These are phyloP conservation scores for Coniella vitis DNA, from an alignment of 2,329 filamentous ascomycete genomes.

Conservation along the genomic window DNA sequence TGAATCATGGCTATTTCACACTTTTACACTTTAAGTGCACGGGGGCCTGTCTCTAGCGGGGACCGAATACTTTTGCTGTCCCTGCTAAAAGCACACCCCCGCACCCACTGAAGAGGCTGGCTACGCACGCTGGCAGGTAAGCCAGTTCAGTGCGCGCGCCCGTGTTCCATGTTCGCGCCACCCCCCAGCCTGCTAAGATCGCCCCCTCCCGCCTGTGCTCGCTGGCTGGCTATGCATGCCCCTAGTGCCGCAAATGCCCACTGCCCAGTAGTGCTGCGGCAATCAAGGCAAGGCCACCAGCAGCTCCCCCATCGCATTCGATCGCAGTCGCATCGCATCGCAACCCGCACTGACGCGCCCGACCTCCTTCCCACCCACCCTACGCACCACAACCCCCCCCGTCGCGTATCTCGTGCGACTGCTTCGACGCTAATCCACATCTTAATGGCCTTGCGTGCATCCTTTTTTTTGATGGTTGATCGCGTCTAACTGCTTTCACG, in stretches of 20 bases:
- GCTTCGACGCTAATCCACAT: slow-evolving; percentile 28
- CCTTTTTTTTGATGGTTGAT: slow-evolving; percentile 32
- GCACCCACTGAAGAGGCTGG: not conserved
- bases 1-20: no score
- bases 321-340: slow-evolving; percentile 25
- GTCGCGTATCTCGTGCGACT: slow-evolving; percentile 40
- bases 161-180: not conserved
- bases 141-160: not conserved
- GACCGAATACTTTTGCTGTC: no score
- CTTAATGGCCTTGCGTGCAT: slow-evolving; percentile 34
- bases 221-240: no score
- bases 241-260: slow-evolving; percentile 18
- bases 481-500: slow-evolving; percentile 16
- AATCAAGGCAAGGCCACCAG: not conserved
- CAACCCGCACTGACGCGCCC: slow-evolving; percentile 31
- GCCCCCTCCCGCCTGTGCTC: not conserved
- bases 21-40: no score
- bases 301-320: slow-evolving; percentile 17
- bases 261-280: slow-evolving; percentile 3
- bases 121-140: not conserved
- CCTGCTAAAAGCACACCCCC: not conserved
- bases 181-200: not conserved
- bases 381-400: slow-evolving; percentile 24
- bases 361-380: slow-evolving; percentile 11
- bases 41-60: no score